Conservation (phyloP, 306 rosid species). For the Aeschynomene evenia region DNA sequence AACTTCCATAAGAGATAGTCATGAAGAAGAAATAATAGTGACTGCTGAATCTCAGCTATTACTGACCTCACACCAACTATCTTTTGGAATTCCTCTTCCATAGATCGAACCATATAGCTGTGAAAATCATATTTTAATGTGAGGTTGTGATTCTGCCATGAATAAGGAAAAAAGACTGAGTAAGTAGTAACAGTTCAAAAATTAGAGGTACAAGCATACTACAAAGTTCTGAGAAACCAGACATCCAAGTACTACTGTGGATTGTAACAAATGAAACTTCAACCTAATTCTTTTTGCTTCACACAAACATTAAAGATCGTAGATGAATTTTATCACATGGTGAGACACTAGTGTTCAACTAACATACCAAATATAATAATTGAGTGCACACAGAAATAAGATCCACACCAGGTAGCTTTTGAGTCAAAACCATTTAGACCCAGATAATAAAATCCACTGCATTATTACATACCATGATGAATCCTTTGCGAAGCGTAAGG, state of each 20-base stretch:
- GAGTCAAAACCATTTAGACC: constrained; percentile 13
- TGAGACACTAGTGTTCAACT: background rate
- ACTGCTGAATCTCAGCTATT: constrained; percentile 1
- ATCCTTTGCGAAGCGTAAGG: constrained; percentile 89
- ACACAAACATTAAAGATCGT: background rate
- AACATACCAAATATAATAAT: background rate
- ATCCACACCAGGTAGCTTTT: constrained; percentile 13
- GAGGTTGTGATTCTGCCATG: constrained; percentile 87
- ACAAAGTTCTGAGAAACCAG: constrained; percentile 11
- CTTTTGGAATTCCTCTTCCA: constrained; percentile 98
- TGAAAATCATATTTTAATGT: constrained; percentile 78
- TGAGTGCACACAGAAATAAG: background rate
- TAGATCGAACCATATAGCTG: constrained; percentile 95
- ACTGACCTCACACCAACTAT: constrained; percentile 97
- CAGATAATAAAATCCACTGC: constrained; percentile 10
- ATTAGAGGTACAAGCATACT: constrained; percentile 1
- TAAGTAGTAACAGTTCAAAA: constrained; percentile 18
- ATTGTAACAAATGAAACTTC: constrained; percentile 8
- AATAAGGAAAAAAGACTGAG: constrained; percentile 33
- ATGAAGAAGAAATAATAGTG: constrained; percentile 24
- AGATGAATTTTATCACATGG: constrained; percentile 6
- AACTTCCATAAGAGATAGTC: background rate
- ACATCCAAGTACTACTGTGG: constrained; percentile 12
- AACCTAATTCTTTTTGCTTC: no score
- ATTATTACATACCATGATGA: constrained; percentile 68